Evolutionary conservation across 1,284 basidiomycete species (phyloP), one percentile per base, ranked within the genome.

Genomic region (Boletus semigastroideus): DNA sequence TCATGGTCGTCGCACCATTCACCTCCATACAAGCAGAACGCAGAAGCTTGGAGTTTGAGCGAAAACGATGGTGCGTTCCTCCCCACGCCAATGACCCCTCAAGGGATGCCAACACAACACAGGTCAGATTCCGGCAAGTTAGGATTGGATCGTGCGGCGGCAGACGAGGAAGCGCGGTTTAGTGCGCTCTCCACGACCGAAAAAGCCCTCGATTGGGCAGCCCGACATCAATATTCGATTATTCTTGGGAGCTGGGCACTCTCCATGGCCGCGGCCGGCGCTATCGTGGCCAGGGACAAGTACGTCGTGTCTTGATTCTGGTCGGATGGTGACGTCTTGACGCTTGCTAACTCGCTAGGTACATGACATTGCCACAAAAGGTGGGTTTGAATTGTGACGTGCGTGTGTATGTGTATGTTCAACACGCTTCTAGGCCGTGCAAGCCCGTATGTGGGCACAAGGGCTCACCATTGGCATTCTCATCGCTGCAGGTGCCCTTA

Each of bases 391-490:
- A 19, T 22, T 22, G 30, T 2, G 17, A 19, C 12, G 6, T 17
- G 10, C 12, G 6, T 17, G 10, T 25, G 12, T 7, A 19, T 39
- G 12, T 12, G 7, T 28, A 6, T 55, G 73, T 75, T 58, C 71
- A 79, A 37, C 74, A 20, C 8, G 77, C 77, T 2, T 78, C 84
- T 79, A 85, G 59, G 74, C 95, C 46, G 94, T 97, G 1, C 94
- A 96, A 73, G 91, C 91, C 33, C 90, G 94, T 82, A 91, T 96
- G 80, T 96, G 90, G 90, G 87, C 87, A 8, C 87, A 90, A 57
- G 87, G 86, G 10, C 70, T 92, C 49, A 93, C 91, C 0, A 82
- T 94, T 55, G 90, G 83, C 40, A 76, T 92, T 34, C 73, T 93
- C 37, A 78, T 94, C 50, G 83, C 73, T 2, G 89, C 90, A 13